Conservation (phyloP, 345 rosid species). For the Geranium brycei region DNA sequence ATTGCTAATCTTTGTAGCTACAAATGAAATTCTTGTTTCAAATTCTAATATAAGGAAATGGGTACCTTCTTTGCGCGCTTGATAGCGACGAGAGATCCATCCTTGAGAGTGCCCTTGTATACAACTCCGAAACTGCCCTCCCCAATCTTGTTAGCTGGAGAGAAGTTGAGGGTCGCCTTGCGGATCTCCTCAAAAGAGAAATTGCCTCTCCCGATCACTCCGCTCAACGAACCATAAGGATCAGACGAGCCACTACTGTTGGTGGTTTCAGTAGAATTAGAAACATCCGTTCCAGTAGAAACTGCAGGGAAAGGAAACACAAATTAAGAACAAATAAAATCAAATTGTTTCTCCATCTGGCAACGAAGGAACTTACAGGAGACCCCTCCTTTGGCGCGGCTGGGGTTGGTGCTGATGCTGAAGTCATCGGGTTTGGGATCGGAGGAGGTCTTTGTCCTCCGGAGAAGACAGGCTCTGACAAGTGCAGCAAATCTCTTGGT, state of each 20-base stretch:
- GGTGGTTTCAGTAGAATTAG: slow-evolving; percentile 41
- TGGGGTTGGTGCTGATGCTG: slow-evolving; percentile 6
- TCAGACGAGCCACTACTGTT: slow-evolving; percentile 27
- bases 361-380: slow-evolving; percentile 40
- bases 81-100: slow-evolving; percentile 71
- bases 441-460: slow-evolving; percentile 16
- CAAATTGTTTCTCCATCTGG: neutral
- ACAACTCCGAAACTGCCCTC: slow-evolving; percentile 76
- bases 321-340: neutral
- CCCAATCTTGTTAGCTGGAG: slow-evolving; percentile 49
- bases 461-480: slow-evolving; percentile 20
- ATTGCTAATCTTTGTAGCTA: neutral
- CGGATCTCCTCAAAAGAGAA: slow-evolving; percentile 56
- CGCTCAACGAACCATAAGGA: slow-evolving; percentile 23
- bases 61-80: slow-evolving; percentile 81
- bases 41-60: neutral
- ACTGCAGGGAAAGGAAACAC: slow-evolving; percentile 18
- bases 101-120: slow-evolving; percentile 63
- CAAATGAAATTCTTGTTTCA: neutral
- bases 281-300: slow-evolving; percentile 19
- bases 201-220: slow-evolving; percentile 18
- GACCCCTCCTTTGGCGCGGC: slow-evolving; percentile 13
- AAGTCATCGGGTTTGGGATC: slow-evolving; percentile 1
- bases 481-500: slow-evolving; percentile 32
- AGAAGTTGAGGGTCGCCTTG: slow-evolving; percentile 68